Conservation (phyloP, 75 land plant species). For the Pinus tabuliformis region DNA sequence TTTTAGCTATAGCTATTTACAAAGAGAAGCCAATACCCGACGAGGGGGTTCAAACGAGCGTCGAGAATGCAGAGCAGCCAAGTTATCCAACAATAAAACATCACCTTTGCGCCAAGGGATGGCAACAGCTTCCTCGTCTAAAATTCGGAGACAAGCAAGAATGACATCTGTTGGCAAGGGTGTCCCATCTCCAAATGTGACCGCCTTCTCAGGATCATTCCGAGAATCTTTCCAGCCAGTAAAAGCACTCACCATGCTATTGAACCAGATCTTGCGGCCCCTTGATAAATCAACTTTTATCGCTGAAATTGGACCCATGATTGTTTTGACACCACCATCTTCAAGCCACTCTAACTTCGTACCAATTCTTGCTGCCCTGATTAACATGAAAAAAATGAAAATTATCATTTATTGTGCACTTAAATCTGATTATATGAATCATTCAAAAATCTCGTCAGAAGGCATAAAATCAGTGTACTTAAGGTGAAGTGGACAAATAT, state of each 20-base stretch:
- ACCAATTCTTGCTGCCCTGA: constrained; percentile 82
- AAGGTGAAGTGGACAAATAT: too few species aligned
- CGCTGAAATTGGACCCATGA: constrained; percentile 95
- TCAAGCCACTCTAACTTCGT: constrained; percentile 87
- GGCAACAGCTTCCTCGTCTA: constrained; percentile 80
- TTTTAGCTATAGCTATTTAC: constrained; percentile 24
- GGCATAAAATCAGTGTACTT: too few species aligned
- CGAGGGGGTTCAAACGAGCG: constrained; percentile 80
- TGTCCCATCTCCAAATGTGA: constrained; percentile 84
- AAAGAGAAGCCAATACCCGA: constrained; percentile 86
- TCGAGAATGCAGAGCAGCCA: constrained; percentile 85
- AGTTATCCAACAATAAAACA: constrained; percentile 77
- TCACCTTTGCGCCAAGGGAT: constrained; percentile 84
- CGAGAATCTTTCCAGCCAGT: constrained; percentile 94
- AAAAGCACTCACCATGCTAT: constrained; percentile 97
- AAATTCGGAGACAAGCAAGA: constrained; percentile 66
- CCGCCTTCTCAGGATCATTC: constrained; percentile 93
- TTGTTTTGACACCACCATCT: constrained; percentile 74
- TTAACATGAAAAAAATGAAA: neutral
- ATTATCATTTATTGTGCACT: too few species aligned
- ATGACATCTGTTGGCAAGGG: constrained; percentile 81
- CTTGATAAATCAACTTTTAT: constrained; percentile 67
- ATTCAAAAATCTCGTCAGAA: neutral
- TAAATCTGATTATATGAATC: too few species aligned
- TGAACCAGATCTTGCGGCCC: constrained; percentile 89